A percentile compares a stretch with the other conserved stretches of the same genome.
phyloP scores from a whole-genome alignment of 108 stramenopile species.

The Schizochytrium sp. region DNA sequence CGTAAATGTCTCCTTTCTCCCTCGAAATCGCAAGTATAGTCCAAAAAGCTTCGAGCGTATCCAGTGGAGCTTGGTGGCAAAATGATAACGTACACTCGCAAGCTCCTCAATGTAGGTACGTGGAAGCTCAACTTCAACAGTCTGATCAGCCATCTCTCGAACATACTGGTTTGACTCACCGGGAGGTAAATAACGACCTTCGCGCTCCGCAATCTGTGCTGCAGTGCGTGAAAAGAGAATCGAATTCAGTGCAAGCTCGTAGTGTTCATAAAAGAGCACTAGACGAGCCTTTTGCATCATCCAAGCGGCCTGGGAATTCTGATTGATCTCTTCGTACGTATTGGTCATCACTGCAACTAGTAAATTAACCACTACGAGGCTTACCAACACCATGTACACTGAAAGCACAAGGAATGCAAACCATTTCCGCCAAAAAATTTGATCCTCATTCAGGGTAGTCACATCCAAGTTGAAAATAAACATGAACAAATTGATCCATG shows the following conservation, averaged over 20 bases:
- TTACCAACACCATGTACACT: slow-evolving; percentile 55
- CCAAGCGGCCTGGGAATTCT: slow-evolving; percentile 12
- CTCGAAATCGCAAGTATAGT: neutral
- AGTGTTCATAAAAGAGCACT: slow-evolving; percentile 49
- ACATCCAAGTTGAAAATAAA: slow-evolving; percentile 55
- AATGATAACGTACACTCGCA: neutral
- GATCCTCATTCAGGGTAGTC: slow-evolving; percentile 20
- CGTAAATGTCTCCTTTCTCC: neutral
- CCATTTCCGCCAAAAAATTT: slow-evolving; percentile 37
- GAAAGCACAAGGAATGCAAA: slow-evolving; percentile 32
- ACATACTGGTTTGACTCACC: slow-evolving; percentile 50
- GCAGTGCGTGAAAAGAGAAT: slow-evolving; percentile 12
- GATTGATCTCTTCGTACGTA: slow-evolving; percentile 38
- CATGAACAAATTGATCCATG: slow-evolving; percentile 49
- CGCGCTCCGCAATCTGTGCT: neutral
- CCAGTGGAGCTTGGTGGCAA: neutral
- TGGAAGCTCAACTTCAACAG: slow-evolving; percentile 46
- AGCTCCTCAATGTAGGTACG: slow-evolving; percentile 47
- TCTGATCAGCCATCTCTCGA: slow-evolving; percentile 22
- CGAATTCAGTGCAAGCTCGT: slow-evolving; percentile 49
- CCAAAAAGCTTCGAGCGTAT: neutral
- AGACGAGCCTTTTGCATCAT: slow-evolving; percentile 57
- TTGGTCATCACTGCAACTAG: slow-evolving; percentile 57
- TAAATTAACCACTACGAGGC: neutral
- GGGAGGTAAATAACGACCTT: slow-evolving; percentile 16